Conservation (phyloP, 176 grass and related monocot genomes). For the Aegilops umbellulata region DNA sequence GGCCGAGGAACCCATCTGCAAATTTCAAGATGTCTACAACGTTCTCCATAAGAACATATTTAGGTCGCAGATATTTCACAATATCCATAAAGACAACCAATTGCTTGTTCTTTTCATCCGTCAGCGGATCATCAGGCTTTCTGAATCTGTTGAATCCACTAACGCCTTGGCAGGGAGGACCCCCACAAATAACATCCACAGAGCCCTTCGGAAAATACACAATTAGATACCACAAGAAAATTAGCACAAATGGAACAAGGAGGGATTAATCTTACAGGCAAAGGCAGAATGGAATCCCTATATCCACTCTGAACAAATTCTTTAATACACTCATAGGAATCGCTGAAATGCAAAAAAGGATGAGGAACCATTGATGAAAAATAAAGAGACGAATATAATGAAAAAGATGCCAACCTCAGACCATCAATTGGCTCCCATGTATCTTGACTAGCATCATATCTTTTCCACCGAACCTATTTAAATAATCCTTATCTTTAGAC, state of each 20-base stretch:
- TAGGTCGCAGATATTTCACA: slow-evolving; percentile 54
- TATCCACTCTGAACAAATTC: not conserved
- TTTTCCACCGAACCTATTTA: slow-evolving; percentile 61
- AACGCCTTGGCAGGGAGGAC: not conserved
- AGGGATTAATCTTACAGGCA: not conserved
- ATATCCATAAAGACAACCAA: slow-evolving; percentile 71
- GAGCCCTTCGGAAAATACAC: not conserved
- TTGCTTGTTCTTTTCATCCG: slow-evolving; percentile 56
- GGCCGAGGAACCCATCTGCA: slow-evolving; percentile 47
- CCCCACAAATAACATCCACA: not conserved
- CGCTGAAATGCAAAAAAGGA: slow-evolving; percentile 31
- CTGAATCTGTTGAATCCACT: slow-evolving; percentile 59
- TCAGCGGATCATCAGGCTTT: slow-evolving; percentile 24
- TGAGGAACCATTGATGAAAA: not conserved
- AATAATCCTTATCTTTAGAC: not conserved
- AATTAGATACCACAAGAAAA: not conserved
- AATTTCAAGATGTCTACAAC: slow-evolving; percentile 78
- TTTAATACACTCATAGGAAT: slow-evolving; percentile 13
- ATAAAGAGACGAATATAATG: not conserved
- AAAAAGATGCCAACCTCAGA: slow-evolving; percentile 40
- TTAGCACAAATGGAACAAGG: not conserved
- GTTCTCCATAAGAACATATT: slow-evolving; percentile 72
- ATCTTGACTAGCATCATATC: slow-evolving; percentile 47
- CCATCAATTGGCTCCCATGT: slow-evolving; percentile 66
- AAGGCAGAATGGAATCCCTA: not conserved